Percentiles rank a stretch among this genome's conserved stretches.
Evolutionary conservation across 164 flowering plant species (phyloP).

Genomic region (Aristolochia californica): DNA sequence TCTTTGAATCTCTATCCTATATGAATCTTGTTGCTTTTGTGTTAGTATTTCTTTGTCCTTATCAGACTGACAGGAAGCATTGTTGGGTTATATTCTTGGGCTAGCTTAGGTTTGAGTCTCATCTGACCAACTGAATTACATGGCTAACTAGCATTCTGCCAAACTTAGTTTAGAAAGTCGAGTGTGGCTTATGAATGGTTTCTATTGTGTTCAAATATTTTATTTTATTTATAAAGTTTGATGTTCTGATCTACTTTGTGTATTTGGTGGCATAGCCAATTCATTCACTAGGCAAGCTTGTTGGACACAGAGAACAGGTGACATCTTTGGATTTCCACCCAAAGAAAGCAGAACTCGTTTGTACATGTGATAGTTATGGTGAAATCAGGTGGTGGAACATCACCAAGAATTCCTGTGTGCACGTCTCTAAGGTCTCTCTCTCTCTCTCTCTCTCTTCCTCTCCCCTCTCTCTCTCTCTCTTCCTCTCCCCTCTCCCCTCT

Average conservation of each 20-base stretch:
- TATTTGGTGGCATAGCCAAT: constrained; percentile 33
- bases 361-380: constrained; percentile 73
- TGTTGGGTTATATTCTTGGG: no score
- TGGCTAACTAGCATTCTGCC: no score
- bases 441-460: background rate
- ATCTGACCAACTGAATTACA: no score
- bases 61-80: no score
- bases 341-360: constrained; percentile 54
- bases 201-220: no score
- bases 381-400: constrained; percentile 71
- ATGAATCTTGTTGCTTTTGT: no score
- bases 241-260: background rate
- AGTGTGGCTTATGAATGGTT: no score
- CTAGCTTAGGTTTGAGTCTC: no score
- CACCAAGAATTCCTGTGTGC: constrained; percentile 36
- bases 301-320: constrained; percentile 59
- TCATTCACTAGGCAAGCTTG: constrained; percentile 54
- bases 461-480: no score
- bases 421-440: constrained; percentile 43
- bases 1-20: background rate
- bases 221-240: background rate
- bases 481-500: no score
- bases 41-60: no score
- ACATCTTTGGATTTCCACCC: constrained; percentile 80
- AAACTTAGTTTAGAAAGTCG: no score